Conservation (phyloP, 2,329 filamentous ascomycete species). For the Stagonosporopsis rhizophila region DNA sequence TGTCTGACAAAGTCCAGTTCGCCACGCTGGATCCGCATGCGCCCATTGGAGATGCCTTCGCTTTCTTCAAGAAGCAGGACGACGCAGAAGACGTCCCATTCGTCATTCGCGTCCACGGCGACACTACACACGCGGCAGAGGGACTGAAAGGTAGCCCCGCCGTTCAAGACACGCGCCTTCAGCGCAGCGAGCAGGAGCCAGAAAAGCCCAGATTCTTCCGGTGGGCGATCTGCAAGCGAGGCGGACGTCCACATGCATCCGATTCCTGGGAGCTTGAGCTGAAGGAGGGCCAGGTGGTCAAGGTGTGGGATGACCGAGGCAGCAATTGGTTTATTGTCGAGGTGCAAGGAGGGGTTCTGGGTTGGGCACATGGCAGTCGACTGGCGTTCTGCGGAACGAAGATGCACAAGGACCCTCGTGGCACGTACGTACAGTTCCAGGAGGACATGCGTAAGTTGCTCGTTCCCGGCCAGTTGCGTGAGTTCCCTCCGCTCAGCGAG, state of each 20-base stretch:
- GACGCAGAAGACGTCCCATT: slow-evolving; percentile 21
- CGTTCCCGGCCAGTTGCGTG: slow-evolving; percentile 21
- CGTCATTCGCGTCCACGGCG: slow-evolving; percentile 27
- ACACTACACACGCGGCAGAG: slow-evolving; percentile 23
- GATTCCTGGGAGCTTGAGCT: slow-evolving; percentile 38
- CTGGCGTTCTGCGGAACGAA: slow-evolving; percentile 29
- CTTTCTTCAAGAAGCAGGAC: slow-evolving; percentile 35
- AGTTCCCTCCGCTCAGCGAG: slow-evolving; percentile 28
- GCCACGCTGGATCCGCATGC: slow-evolving; percentile 32
- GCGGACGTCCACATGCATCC: slow-evolving; percentile 29
- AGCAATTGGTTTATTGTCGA: slow-evolving; percentile 34
- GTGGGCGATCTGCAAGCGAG: slow-evolving; percentile 32
- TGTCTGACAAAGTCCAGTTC: slow-evolving; percentile 27
- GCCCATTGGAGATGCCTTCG: slow-evolving; percentile 29
- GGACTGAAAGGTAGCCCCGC: not conserved
- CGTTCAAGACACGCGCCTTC: slow-evolving; percentile 3
- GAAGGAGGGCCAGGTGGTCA: slow-evolving; percentile 32
- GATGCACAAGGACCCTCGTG: slow-evolving; percentile 18
- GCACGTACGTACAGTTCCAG: slow-evolving; percentile 29
- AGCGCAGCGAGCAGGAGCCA: not conserved
- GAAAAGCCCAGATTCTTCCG: slow-evolving; percentile 11
- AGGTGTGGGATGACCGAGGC: slow-evolving; percentile 32
- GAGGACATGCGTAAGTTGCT: slow-evolving; percentile 27
- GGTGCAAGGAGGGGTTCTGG: slow-evolving; percentile 20
- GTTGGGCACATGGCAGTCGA: slow-evolving; percentile 37